Evolutionary conservation across 2,329 filamentous ascomycete genomes (phyloP).

Genomic region (Akanthomyces dipterigenus): DNA sequence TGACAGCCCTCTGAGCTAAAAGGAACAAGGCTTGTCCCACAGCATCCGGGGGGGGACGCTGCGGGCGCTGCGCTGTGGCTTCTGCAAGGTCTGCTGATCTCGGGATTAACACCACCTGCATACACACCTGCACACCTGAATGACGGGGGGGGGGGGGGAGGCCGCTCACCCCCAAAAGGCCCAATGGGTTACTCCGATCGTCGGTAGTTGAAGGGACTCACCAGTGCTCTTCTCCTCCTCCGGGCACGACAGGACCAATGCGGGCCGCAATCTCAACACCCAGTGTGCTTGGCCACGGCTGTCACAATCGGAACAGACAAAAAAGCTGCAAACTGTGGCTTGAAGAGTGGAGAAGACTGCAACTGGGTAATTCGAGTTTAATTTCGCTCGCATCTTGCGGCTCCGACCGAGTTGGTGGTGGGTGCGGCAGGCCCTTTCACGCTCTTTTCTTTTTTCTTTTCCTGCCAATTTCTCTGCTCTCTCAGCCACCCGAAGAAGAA

Average conservation of each 20-base stretch:
- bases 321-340: slow-evolving; percentile 8
- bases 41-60: neutral
- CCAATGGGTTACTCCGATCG: neutral
- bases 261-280: slow-evolving; percentile 11
- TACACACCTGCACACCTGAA: neutral
- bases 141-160: too few species aligned
- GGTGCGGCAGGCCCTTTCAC: neutral
- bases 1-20: neutral
- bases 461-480: neutral
- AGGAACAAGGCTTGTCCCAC: neutral
- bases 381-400: slow-evolving; percentile 3
- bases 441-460: neutral
- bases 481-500: neutral
- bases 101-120: slow-evolving; percentile 13
- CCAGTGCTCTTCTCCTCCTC: neutral
- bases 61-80: slow-evolving; percentile 7
- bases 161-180: neutral
- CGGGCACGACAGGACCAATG: neutral
- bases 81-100: slow-evolving; percentile 12
- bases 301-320: slow-evolving; percentile 7
- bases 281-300: neutral
- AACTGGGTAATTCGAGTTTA: neutral
- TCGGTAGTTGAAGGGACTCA: slow-evolving; percentile 5
- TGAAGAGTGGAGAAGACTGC: slow-evolving; percentile 6
- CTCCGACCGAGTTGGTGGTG: neutral